These are phyloP conservation scores for Castanospermum australe DNA, from an alignment of 306 rosid genomes.

Conservation along the genomic window DNA sequence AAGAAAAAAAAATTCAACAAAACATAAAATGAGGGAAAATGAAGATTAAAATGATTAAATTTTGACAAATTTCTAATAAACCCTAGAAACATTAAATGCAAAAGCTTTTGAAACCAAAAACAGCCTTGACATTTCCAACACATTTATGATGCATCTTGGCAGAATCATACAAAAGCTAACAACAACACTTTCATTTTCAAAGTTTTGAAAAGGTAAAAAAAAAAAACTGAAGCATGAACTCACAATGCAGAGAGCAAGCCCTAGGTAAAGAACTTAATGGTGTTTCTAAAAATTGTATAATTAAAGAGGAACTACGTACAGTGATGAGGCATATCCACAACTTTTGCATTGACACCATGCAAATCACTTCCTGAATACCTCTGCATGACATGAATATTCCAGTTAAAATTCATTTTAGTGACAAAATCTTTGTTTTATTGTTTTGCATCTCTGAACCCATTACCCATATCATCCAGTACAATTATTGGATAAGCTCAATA, in stretches of 20 bases:
- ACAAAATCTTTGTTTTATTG: neutral
- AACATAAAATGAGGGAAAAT: neutral
- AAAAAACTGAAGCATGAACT: neutral
- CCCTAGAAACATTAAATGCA: neutral
- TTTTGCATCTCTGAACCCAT: neutral
- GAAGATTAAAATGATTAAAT: neutral
- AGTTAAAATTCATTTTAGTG: constrained; percentile 3
- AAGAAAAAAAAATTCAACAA: neutral
- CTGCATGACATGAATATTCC: constrained; percentile 48
- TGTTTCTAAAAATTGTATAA: neutral
- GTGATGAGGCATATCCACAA: constrained; percentile 95
- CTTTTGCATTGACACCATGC: constrained; percentile 93
- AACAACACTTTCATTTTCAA: neutral
- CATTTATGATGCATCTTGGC: neutral
- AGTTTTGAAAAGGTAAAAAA: neutral
- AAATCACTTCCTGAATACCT: constrained; percentile 87
- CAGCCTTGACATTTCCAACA: constrained; percentile 12
- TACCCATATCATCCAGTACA: neutral
- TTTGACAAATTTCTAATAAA: neutral
- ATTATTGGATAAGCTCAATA: constrained; percentile 1
- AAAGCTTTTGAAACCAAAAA: neutral
- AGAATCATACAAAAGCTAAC: constrained; percentile 10
- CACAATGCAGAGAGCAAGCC: neutral
- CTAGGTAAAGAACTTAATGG: neutral
- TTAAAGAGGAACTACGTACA: constrained; percentile 52